phyloP scores from a whole-genome alignment of 2,329 filamentous ascomycete species.

The Sarocladiaceae sp. region DNA sequence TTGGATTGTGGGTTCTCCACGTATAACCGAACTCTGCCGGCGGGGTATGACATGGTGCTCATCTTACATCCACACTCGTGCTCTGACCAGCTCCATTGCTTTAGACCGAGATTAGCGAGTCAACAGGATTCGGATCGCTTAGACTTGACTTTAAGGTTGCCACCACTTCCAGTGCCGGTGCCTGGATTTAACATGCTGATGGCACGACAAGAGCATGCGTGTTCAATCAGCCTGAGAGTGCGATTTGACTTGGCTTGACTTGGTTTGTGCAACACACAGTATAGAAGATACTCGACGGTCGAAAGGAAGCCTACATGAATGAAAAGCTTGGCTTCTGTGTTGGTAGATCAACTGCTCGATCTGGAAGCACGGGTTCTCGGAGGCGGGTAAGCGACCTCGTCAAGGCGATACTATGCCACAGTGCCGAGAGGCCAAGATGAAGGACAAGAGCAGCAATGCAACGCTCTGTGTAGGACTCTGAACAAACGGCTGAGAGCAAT shows the following conservation, averaged over 20 bases:
- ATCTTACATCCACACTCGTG: no score
- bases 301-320: neutral
- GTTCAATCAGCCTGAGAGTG: neutral
- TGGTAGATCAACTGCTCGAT: neutral
- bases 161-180: no score
- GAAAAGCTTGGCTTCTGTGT: neutral
- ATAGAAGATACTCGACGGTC: no score
- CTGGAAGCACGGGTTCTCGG: neutral
- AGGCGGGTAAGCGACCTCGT: neutral
- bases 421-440: neutral
- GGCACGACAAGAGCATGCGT: no score
- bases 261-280: no score
- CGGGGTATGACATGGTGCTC: neutral
- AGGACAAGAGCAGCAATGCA: neutral
- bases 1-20: neutral
- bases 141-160: neutral
- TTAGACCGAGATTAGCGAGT: neutral
- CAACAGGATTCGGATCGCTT: neutral
- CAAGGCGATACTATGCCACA: neutral
- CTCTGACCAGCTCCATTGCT: neutral
- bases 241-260: neutral
- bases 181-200: no score
- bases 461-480: no score
- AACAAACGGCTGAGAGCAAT: no score
- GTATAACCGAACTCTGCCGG: neutral